Evolutionary conservation across 257 asterid species (phyloP).

Genomic region (Nyctanthes arbortristis): DNA sequence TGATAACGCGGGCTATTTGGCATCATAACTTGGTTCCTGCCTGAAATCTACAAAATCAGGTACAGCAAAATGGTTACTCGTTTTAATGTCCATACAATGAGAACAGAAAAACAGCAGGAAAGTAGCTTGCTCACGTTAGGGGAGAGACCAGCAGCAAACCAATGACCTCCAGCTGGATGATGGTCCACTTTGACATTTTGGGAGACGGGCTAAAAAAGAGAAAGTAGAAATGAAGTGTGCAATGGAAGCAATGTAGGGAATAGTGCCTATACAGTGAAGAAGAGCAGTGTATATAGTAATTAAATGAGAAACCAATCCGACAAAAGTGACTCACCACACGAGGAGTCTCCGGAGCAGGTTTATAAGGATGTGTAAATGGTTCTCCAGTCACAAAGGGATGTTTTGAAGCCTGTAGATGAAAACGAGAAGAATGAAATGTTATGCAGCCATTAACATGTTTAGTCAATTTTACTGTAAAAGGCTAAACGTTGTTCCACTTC

Average conservation of each 20-base stretch:
- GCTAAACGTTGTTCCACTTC: not conserved
- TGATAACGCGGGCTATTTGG: conserved; percentile 86
- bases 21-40: conserved; percentile 62
- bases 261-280: conserved; percentile 2
- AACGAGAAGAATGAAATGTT: conserved; percentile 27
- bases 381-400: conserved; percentile 99
- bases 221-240: conserved; percentile 17
- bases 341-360: conserved; percentile 90
- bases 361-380: conserved; percentile 81
- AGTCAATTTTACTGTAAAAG: not conserved
- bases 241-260: conserved; percentile 8
- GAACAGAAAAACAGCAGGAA: conserved; percentile 24
- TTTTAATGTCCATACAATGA: conserved; percentile 19
- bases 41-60: conserved; percentile 62
- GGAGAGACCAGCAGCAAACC: conserved; percentile 99
- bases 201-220: conserved; percentile 69
- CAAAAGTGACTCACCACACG: conserved; percentile 66
- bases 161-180: conserved; percentile 98
- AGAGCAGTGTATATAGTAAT: conserved; percentile 3
- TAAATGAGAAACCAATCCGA: conserved; percentile 19
- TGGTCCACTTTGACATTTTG: conserved; percentile 88
- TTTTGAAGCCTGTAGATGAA: conserved; percentile 76
- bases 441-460: conserved; percentile 14
- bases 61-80: conserved; percentile 18
- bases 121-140: conserved; percentile 78